These are phyloP conservation scores for Chlamydomonas incerta DNA, from an alignment of 139 green algal genomes.

Conservation along the genomic window DNA sequence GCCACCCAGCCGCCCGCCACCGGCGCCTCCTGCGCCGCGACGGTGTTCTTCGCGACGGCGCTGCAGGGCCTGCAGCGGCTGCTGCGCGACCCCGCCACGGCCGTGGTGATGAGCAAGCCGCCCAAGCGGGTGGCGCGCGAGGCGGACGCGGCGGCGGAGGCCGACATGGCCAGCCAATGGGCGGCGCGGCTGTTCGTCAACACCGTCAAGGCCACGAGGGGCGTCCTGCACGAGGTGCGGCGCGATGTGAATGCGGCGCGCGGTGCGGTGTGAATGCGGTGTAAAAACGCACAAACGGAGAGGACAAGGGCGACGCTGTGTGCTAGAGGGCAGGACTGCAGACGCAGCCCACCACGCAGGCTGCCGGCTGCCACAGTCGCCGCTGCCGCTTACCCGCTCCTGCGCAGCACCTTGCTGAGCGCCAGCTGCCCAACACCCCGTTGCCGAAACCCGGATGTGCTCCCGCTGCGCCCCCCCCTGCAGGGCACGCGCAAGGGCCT, in stretches of 20 bases:
- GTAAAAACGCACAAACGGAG: too few species aligned
- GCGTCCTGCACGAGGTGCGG: slow-evolving; percentile 11
- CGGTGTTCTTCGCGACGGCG: not conserved
- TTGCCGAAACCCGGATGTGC: too few species aligned
- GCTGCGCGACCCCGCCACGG: not conserved
- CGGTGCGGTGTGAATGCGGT: too few species aligned
- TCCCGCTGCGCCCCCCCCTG: too few species aligned
- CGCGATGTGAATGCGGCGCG: not conserved
- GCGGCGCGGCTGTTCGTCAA: not conserved
- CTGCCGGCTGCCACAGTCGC: too few species aligned
- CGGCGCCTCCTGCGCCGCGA: not conserved
- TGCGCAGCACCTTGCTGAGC: not conserved
- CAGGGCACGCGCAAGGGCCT: slow-evolving; percentile 25
- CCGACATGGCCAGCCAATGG: not conserved
- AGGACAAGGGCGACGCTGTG: not conserved
- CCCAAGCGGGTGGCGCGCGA: not conserved
- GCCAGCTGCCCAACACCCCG: not conserved
- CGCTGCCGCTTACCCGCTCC: too few species aligned
- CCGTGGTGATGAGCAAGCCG: not conserved
- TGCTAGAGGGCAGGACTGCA: too few species aligned
- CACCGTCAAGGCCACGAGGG: not conserved
- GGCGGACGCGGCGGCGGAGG: not conserved
- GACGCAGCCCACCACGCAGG: too few species aligned
- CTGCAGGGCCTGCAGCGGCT: slow-evolving; percentile 18
- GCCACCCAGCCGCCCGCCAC: not conserved